Evolutionary conservation across 2,329 filamentous ascomycete species (phyloP), one percentile per base, ranked within the genome.

Genomic region (Hypoxylon sp.): DNA sequence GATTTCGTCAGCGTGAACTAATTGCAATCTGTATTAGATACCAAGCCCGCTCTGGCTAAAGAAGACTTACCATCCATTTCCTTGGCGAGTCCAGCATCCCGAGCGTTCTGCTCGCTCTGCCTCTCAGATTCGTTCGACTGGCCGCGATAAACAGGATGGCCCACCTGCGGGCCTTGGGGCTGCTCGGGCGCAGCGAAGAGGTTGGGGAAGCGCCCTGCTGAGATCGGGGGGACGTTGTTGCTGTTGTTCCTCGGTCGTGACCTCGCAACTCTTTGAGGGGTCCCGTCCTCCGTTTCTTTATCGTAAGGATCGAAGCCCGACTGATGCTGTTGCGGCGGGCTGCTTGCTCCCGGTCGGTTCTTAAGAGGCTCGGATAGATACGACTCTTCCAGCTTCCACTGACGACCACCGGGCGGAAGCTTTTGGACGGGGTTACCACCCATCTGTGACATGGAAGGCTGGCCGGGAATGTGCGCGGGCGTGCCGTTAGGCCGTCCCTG

Each of bases 301-400:
- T 84, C 81, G 37, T 78, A 79, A 7, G 75, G 10, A 23, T 21
- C 78, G 49, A 74, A 77, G 37, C 69, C 72, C 0, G 69, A 42
- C 1, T 67, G 61, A 42, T 72, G 71, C 38, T 73, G 75, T 50
- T 69, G 66, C 15, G 69, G 58, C 24, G 70, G 67, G 38, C 67
- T 67, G 61, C 68, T 65, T 8, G 73, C 73, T 4, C 70, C 61
- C 9, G 74, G 72, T 40, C 75, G 73, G 17, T 74, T 73, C 26
- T 74, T 72, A 5, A 85, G 73, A 21, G 83, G 83, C 60, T 82
- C 78, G 1, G 78, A 72, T 29, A 86, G 72, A 55, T 82, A 77
- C 8, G 83, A 85, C 70, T 84, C 82, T 60, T 85, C 77, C 4
- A 83, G 70, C 46, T 79, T 82, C 83, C 83, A 86, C 15, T 75